A percentile compares a stretch with the other conserved stretches of the same genome.
Conservation (phyloP, 108 stramenopile genomes). For the Nitzschia putrida region DNA sequence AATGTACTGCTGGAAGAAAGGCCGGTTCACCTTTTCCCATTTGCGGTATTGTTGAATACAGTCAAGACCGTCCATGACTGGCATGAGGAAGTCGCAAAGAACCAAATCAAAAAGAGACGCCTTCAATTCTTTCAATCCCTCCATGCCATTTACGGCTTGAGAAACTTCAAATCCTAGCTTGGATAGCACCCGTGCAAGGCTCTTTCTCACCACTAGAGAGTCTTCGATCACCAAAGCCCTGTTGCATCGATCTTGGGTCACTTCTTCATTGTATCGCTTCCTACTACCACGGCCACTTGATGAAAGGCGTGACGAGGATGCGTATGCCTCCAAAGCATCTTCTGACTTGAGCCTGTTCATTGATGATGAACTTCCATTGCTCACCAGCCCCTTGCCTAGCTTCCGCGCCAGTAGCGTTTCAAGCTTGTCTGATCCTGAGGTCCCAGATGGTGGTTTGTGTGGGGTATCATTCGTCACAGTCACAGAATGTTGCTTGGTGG, state of each 20-base stretch:
- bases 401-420: background rate
- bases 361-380: background rate
- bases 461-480: background rate
- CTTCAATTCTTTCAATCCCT: conserved; percentile 61
- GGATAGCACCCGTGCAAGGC: conserved; percentile 47
- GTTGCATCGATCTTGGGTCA: conserved; percentile 18
- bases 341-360: background rate
- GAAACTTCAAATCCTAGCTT: conserved; percentile 62
- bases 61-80: conserved; percentile 77
- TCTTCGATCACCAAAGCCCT: conserved; percentile 64
- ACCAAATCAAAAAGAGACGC: conserved; percentile 59
- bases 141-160: conserved; percentile 64
- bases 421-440: too few relatives aligned
- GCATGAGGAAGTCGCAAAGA: conserved; percentile 78
- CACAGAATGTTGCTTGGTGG: background rate
- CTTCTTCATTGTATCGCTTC: background rate
- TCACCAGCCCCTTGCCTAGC: background rate
- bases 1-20: conserved; percentile 55
- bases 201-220: conserved; percentile 63
- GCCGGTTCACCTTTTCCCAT: conserved; percentile 50
- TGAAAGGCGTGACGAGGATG: background rate
- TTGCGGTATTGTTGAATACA: conserved; percentile 62
- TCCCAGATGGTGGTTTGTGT: too few relatives aligned
- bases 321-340: background rate
- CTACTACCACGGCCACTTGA: background rate